phyloP scores from a whole-genome alignment of 1,284 basidiomycete species.

The Laetiporus sulphureus region DNA sequence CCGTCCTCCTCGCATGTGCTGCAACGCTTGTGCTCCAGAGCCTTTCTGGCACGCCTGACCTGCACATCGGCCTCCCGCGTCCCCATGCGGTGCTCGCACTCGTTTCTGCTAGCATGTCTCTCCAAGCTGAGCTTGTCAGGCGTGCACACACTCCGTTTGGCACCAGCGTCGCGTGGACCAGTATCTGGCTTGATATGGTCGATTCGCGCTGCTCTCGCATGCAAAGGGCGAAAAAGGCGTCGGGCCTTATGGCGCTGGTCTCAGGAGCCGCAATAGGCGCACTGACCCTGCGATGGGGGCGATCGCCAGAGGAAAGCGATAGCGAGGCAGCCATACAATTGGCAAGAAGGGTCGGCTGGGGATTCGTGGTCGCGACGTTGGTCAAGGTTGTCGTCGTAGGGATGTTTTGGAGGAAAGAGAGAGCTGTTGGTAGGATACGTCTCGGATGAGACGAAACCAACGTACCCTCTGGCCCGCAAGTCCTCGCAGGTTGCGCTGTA shows the following conservation, averaged over 20 bases:
- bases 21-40: constrained; percentile 2
- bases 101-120: constrained; percentile 6
- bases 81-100: no score
- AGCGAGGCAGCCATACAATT: no score
- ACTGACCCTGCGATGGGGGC: constrained; percentile 1
- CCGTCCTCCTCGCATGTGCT: constrained; percentile 3
- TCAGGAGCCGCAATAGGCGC: constrained; percentile 4
- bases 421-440: no score
- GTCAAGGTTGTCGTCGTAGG: no score
- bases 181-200: constrained; percentile 7
- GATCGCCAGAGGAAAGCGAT: neutral
- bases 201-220: neutral
- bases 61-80: constrained; percentile 1
- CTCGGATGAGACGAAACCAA: no score
- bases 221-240: constrained; percentile 1
- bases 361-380: no score
- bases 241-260: constrained; percentile 3
- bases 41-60: neutral
- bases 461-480: no score
- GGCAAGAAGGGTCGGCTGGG: no score
- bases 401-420: no score
- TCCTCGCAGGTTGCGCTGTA: no score
- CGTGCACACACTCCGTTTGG: constrained; percentile 5
- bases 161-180: constrained; percentile 9
- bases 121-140: constrained; percentile 7